Evolutionary conservation across 208 protist species (phyloP).

Genomic region (Leptomonas seymouri): DNA sequence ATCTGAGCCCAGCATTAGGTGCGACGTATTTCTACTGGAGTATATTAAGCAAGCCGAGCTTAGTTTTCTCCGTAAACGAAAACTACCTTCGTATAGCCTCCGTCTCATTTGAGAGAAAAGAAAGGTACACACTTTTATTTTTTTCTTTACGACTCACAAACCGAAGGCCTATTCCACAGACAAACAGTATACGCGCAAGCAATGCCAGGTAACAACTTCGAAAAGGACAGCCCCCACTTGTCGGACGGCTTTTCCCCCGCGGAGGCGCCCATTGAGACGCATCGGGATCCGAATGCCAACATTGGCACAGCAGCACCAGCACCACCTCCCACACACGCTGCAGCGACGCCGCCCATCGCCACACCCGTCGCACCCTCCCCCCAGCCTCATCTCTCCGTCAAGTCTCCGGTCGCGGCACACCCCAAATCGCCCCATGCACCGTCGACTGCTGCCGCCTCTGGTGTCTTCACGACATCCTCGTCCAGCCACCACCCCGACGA

Average conservation of each 20-base stretch:
- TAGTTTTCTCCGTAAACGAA: too few relatives aligned
- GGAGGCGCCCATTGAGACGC: not conserved
- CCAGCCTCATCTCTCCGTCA: not conserved
- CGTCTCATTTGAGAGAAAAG: not conserved
- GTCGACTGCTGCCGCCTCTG: constrained; percentile 4
- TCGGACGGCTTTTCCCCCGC: constrained; percentile 1
- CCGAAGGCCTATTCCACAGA: not conserved
- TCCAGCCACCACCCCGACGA: constrained; percentile 10
- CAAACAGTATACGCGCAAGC: not conserved
- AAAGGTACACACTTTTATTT: constrained; percentile 5
- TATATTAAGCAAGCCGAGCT: too few relatives aligned
- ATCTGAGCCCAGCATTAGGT: not conserved
- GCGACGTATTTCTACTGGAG: too few relatives aligned
- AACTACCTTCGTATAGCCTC: too few relatives aligned
- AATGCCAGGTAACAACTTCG: constrained; percentile 12
- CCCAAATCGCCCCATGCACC: not conserved
- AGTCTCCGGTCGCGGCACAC: not conserved
- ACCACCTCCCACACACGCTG: not conserved
- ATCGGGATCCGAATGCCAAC: constrained; percentile 1
- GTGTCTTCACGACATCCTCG: constrained; percentile 10
- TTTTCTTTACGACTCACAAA: not conserved
- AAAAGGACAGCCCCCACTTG: not conserved
- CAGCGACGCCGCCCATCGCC: not conserved
- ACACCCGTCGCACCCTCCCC: not conserved
- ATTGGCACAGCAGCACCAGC: not conserved